Base-by-base conservation (phyloP, 225 moss, liverwort and hornwort genomes). In the Physcomitrellopsis africana region DNA sequence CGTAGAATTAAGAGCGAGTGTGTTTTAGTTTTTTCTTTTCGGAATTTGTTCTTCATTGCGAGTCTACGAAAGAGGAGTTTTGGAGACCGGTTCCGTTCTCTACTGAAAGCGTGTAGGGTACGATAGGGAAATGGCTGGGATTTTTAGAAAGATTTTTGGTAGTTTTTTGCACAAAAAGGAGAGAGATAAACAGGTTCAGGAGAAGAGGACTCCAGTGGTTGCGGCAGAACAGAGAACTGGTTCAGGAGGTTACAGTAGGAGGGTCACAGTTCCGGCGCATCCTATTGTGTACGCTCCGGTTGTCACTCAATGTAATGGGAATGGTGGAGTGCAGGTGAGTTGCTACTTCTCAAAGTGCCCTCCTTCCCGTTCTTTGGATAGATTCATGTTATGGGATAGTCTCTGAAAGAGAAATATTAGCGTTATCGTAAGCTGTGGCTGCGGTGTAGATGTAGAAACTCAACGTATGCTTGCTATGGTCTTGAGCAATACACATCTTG, bases 241-340 rank as follows among this genome's bases (percentile, higher is more conserved):
- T 18, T 37, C 32, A 37, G 64, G 73, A 74, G 73, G 73, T 55
- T 64, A 63, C 16, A 74, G 73, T 54, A 47, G 63, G 63, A 74
- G 60, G 20, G 64, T 53, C 46, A 37, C 73, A 3, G 73, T 74
- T 53, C 64, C 73, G 14, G 41, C 63, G 63, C 32, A 52, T 63
- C 73, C 73, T 49, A 42, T 64, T 15, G 53, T 64, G 10, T 64
- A 74, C 51, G 73, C 64, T 49, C 73, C 73, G 61, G 63, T 74
- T 24, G 73, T 74, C 13, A 74, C 64, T 51, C 63, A 74, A 64
- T 74, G 73, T 29, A 74, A 74, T 53, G 73, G 73, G 8, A 64
- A 74, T 20, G 73, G 73, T 20, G 73, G 73, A 23, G 73, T 74
- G 37, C 73, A 74, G 73, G 73, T 37, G 49, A 49, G 32, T 62